Conservation (phyloP, 2,329 filamentous ascomycete genomes). For the Rachicladosporium sp. region DNA sequence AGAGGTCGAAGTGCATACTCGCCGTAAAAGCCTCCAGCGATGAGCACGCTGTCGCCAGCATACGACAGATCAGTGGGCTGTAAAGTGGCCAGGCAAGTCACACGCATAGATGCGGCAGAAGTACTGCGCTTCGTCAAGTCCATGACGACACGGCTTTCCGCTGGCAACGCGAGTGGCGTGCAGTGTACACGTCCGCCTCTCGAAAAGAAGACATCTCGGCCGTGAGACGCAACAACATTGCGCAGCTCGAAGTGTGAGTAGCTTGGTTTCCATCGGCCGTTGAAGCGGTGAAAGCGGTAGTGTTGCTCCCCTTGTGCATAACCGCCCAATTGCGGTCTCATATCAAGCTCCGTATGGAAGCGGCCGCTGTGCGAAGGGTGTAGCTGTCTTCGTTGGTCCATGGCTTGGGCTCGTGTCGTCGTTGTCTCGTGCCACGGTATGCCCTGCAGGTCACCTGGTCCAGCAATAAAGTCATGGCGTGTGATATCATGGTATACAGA, state of each 20-base stretch:
- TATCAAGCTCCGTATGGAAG: not conserved
- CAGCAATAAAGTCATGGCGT: constrained; percentile 5
- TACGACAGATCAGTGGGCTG: not conserved
- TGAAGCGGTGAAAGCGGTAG: constrained; percentile 20
- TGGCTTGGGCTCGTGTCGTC: constrained; percentile 7
- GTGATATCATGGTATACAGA: constrained; percentile 6
- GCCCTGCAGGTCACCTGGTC: constrained; percentile 23
- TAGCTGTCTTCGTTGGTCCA: constrained; percentile 13
- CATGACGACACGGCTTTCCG: constrained; percentile 31
- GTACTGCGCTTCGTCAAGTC: constrained; percentile 33
- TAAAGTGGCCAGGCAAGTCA: constrained; percentile 40
- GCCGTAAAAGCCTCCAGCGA: constrained; percentile 45
- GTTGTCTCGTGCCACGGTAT: constrained; percentile 19
- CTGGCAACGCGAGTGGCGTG: constrained; percentile 36
- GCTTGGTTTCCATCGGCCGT: constrained; percentile 34
- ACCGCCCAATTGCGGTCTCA: too few relatives aligned
- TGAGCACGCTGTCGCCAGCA: constrained; percentile 24
- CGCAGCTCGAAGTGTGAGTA: constrained; percentile 48
- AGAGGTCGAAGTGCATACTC: constrained; percentile 42
- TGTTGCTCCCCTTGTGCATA: constrained; percentile 8
- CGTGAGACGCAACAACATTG: constrained; percentile 43
- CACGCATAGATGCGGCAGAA: constrained; percentile 29
- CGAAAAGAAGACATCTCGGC: constrained; percentile 44
- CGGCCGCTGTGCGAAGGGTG: constrained; percentile 1
- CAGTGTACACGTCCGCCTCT: constrained; percentile 35